These are phyloP conservation scores for Sarocladium brachiariae DNA, from an alignment of 2,329 filamentous ascomycete species.

Conservation along the genomic window DNA sequence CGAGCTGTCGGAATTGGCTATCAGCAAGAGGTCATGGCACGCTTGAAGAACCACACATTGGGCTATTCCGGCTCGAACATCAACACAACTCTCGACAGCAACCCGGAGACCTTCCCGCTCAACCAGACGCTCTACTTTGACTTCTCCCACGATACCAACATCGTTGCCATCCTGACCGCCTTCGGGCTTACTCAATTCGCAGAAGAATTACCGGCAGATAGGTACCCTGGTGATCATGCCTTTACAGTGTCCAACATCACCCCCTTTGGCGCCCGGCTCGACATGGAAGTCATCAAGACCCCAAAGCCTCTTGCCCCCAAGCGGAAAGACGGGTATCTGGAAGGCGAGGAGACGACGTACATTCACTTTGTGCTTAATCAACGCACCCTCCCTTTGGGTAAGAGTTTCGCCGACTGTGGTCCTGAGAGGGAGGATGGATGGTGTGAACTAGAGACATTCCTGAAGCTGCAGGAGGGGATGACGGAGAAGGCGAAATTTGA, in stretches of 20 bases:
- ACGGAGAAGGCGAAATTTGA: slow-evolving; percentile 53
- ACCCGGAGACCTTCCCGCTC: slow-evolving; percentile 61
- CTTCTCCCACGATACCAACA: slow-evolving; percentile 73
- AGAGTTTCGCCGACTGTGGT: slow-evolving; percentile 59
- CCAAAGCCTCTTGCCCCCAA: slow-evolving; percentile 54
- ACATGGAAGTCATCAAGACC: slow-evolving; percentile 66
- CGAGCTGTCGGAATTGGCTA: slow-evolving; percentile 68
- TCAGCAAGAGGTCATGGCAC: slow-evolving; percentile 65
- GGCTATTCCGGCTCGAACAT: slow-evolving; percentile 52
- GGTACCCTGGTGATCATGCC: slow-evolving; percentile 50
- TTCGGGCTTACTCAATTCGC: slow-evolving; percentile 67
- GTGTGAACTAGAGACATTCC: slow-evolving; percentile 66
- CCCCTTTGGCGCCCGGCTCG: slow-evolving; percentile 65
- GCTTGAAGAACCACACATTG: slow-evolving; percentile 59
- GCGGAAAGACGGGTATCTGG: slow-evolving; percentile 42
- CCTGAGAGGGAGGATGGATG: slow-evolving; percentile 60
- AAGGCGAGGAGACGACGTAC: slow-evolving; percentile 54
- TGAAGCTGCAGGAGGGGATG: slow-evolving; percentile 55
- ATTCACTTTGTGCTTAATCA: slow-evolving; percentile 71
- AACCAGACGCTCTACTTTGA: slow-evolving; percentile 71
- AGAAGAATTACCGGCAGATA: slow-evolving; percentile 46
- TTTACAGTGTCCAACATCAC: slow-evolving; percentile 62
- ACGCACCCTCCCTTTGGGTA: slow-evolving; percentile 62
- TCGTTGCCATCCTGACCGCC: slow-evolving; percentile 61
- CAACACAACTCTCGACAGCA: slow-evolving; percentile 66